phyloP scores from a whole-genome alignment of 2,329 filamentous ascomycete species.

The Talaromyces sp. region DNA sequence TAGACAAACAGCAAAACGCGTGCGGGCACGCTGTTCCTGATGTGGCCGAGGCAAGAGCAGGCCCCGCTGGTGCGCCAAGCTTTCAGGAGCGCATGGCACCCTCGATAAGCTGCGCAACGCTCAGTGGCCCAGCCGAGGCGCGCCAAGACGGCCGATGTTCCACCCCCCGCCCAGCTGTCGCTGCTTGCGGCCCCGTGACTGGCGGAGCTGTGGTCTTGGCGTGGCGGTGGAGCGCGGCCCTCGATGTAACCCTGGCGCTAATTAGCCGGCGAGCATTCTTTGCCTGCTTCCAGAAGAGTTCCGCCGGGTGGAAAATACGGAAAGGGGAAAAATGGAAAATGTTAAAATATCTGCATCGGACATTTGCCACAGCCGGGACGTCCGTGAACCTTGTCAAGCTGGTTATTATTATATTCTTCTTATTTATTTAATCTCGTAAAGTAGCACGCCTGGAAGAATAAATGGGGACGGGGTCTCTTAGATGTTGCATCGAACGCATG shows the following conservation, averaged over 20 bases:
- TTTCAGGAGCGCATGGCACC: background rate
- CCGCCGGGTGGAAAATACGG: no score
- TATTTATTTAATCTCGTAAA: background rate
- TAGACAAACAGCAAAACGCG: background rate
- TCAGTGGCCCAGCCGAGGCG: background rate
- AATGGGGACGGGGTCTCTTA: background rate
- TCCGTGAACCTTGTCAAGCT: no score
- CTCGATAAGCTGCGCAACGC: background rate
- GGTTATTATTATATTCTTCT: no score
- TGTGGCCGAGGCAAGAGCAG: background rate
- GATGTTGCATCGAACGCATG: background rate
- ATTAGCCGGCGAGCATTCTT: background rate
- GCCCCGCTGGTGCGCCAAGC: background rate
- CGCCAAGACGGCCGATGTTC: background rate
- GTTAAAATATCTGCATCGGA: no score
- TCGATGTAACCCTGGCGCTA: background rate
- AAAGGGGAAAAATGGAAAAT: no score
- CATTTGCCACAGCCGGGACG: no score
- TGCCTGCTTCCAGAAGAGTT: background rate
- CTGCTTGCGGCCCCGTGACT: background rate
- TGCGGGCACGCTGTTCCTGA: background rate
- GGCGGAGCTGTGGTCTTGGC: background rate
- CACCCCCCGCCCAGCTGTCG: background rate
- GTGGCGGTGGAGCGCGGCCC: background rate
- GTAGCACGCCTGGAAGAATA: background rate